These are phyloP conservation scores for Metarhizium humberi DNA, from an alignment of 2,329 filamentous ascomycete genomes.

Conservation along the genomic window DNA sequence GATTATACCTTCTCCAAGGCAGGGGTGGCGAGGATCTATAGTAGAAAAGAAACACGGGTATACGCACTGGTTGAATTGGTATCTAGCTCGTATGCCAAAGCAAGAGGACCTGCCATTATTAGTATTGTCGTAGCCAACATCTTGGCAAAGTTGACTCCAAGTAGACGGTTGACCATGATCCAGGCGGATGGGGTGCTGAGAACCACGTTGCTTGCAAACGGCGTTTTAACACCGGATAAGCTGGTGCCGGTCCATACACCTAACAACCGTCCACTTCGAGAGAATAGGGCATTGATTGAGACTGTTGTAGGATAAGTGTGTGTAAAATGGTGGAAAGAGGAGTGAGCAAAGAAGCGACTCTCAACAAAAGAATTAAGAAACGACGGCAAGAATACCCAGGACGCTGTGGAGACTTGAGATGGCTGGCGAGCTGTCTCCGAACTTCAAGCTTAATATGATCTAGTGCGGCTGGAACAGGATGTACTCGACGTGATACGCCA, in stretches of 20 bases:
- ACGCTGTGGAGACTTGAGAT: neutral
- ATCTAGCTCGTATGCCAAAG: slow-evolving; percentile 26
- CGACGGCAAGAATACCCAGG: neutral
- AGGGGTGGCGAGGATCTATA: neutral
- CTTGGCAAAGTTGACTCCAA: neutral
- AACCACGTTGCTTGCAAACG: neutral
- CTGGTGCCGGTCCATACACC: neutral
- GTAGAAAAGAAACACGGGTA: neutral
- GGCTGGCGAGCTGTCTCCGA: neutral
- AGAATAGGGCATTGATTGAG: neutral
- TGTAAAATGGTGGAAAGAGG: neutral
- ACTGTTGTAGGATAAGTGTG: neutral
- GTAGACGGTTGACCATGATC: neutral
- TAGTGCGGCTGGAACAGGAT: too few relatives aligned
- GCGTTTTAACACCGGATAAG: neutral
- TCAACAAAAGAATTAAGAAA: neutral
- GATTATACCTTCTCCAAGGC: neutral
- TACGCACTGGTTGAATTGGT: slow-evolving; percentile 25
- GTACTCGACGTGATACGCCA: too few relatives aligned
- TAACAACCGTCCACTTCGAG: neutral
- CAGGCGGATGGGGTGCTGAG: neutral
- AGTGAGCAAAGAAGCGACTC: neutral
- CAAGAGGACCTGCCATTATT: slow-evolving; percentile 12
- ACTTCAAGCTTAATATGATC: neutral
- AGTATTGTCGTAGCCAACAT: neutral